Evolutionary conservation across 73 alveolate genomes (phyloP).

Genomic region (Paramecium sexaurelia): DNA sequence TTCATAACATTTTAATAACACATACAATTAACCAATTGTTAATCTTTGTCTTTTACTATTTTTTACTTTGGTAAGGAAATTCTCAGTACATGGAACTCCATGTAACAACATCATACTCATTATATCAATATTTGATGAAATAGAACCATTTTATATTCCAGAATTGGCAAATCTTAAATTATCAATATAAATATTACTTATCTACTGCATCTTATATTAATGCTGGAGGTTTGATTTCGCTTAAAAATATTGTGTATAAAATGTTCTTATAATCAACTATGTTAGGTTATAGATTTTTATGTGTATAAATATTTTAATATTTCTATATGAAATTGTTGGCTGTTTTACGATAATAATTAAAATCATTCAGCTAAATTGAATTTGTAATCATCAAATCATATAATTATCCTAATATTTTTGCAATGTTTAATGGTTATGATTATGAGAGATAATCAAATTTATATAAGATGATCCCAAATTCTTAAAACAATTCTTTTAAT

Average conservation of each 20-base stretch:
- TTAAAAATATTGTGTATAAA: neutral
- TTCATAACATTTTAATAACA: neutral
- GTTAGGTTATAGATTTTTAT: neutral
- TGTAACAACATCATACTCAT: constrained; percentile 17
- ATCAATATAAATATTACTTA: neutral
- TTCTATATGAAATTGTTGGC: neutral
- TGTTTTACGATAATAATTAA: neutral
- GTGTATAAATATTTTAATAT: neutral
- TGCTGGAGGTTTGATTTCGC: neutral
- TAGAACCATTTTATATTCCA: neutral
- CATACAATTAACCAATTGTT: neutral
- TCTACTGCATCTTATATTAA: neutral
- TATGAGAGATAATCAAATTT: neutral
- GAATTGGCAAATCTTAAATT: neutral
- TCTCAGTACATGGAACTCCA: constrained; percentile 9
- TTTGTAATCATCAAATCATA: neutral
- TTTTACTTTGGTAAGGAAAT: neutral
- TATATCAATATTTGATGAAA: neutral
- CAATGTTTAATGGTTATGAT: neutral
- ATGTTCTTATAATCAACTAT: neutral
- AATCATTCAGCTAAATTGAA: neutral
- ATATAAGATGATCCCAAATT: neutral
- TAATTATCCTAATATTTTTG: neutral
- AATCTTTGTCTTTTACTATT: neutral
- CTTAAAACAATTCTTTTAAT: neutral